phyloP scores from a whole-genome alignment of 2,329 filamentous ascomycete genomes.

The Nectriaceae sp. region DNA sequence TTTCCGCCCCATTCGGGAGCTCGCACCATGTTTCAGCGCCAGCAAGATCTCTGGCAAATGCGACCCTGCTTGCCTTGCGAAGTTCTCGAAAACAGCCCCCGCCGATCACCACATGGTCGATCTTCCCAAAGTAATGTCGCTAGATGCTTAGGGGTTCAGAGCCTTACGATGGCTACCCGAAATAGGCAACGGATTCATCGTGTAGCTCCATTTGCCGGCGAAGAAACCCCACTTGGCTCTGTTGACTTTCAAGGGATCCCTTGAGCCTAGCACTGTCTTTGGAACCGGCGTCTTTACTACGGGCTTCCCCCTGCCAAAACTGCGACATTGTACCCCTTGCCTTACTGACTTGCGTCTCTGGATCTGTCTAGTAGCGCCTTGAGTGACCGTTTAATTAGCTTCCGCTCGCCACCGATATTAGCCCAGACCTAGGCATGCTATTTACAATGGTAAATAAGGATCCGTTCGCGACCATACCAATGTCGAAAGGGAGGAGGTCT shows the following conservation, averaged over 20 bases:
- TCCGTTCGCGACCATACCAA: not conserved
- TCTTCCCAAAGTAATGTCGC: not conserved
- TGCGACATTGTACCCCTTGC: not conserved
- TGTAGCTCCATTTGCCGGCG: not conserved
- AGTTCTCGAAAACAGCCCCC: not conserved
- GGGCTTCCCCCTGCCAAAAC: not conserved
- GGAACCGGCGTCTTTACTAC: not conserved
- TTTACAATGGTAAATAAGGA: not conserved
- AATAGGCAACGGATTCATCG: not conserved
- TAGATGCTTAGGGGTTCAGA: no score
- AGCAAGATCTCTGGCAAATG: not conserved
- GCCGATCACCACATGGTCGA: not conserved
- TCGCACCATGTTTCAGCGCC: not conserved
- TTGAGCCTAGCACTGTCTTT: no score
- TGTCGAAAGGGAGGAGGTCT: not conserved
- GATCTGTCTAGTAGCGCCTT: not conserved
- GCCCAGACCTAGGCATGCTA: not conserved
- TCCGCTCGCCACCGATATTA: not conserved
- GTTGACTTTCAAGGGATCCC: not conserved
- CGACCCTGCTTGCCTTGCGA: not conserved
- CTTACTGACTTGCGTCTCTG: not conserved
- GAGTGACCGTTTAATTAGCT: not conserved
- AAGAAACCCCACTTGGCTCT: not conserved
- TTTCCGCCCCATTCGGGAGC: not conserved
- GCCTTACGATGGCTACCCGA: no score